These are phyloP conservation scores for Gomphus bonarii DNA, from an alignment of 1,284 basidiomycete genomes.

Conservation along the genomic window DNA sequence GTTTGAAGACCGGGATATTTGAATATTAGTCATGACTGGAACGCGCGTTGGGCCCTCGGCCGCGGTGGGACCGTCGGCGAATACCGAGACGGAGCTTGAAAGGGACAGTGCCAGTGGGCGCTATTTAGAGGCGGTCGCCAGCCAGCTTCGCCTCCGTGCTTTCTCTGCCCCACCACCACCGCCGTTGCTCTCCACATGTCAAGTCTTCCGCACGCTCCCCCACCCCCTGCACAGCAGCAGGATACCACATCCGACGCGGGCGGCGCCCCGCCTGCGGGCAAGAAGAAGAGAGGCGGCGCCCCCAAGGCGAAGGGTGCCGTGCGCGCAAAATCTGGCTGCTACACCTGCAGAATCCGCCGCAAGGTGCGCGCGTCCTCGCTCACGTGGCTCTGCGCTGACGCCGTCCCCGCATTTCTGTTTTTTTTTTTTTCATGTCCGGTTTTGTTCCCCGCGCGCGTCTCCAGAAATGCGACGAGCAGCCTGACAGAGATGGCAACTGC, in stretches of 20 bases:
- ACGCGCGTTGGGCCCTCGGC: background rate
- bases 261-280: constrained; percentile 7
- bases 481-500: constrained; percentile 50
- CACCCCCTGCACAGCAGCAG: constrained; percentile 4
- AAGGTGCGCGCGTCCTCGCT: constrained; percentile 37
- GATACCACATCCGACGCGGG: constrained; percentile 8
- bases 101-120: constrained; percentile 4
- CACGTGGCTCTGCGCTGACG: constrained; percentile 14
- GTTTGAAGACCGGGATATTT: constrained; percentile 3
- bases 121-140: constrained; percentile 10
- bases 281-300: constrained; percentile 30
- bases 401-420: constrained; percentile 8
- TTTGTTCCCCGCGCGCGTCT: constrained; percentile 13
- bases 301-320: constrained; percentile 68
- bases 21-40: background rate
- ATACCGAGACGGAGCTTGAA: constrained; percentile 10
- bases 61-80: background rate
- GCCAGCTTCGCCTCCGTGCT: constrained; percentile 8
- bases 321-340: constrained; percentile 75
- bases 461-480: constrained; percentile 79
- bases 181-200: background rate
- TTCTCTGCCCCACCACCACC: background rate
- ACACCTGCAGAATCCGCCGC: constrained; percentile 73
- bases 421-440: constrained; percentile 5
- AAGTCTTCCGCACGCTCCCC: constrained; percentile 6